Evolutionary conservation across 768 basidiomycete genomes (phyloP), one percentile per base, ranked within the genome.

Genomic region (Hericium erinaceus): DNA sequence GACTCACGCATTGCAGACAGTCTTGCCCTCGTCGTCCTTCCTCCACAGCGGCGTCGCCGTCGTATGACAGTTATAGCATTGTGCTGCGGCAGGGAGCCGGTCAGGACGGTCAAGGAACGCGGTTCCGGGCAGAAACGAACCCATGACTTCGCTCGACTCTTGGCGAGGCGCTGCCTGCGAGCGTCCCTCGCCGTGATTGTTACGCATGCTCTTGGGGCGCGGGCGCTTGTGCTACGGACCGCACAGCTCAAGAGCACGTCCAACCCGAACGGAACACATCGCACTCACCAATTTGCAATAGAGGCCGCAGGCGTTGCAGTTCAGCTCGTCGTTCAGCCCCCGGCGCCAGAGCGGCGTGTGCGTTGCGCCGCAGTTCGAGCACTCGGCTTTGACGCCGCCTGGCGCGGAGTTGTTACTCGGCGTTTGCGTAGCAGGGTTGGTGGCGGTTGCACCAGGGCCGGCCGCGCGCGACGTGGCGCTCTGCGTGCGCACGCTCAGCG

Each of bases 31-130:
- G 64, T 92, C 89, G 64, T 92, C 91, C 71, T 92, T 92, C 61
- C 90, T 80, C 90, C 90, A 92, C 41, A 92, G 80, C 12, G 91
- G 91, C 5, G 90, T 92, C 13, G 89, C 88, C 2, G 88, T 92
- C 22, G 91, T 92, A 66, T 91, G 87, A 74, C 90, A 92, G 66
- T 92, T 92, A 72, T 85, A 90, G 74, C 90, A 93, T 75, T 91
- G 89, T 2, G 89, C 90, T 78, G 77, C 61, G 50, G 49, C 40
- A 39, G 20, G 22, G 28, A 20, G 4, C 18, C 38, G 24, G 48
- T 22, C 11, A 68, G 65, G 66, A 62, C 62, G 58, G 61, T 62
- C 63, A 65, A 62, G 62, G 60, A 61, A 65, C 64, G 69, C 40
- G 39, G 57, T 48, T 56, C 39, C 50, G 16, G 60, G 52, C 37